A percentile compares a stretch with the other conserved stretches of the same genome.
Evolutionary conservation across 371 early-diverging fungal species (phyloP).

Genomic region (Mortierella sp.): DNA sequence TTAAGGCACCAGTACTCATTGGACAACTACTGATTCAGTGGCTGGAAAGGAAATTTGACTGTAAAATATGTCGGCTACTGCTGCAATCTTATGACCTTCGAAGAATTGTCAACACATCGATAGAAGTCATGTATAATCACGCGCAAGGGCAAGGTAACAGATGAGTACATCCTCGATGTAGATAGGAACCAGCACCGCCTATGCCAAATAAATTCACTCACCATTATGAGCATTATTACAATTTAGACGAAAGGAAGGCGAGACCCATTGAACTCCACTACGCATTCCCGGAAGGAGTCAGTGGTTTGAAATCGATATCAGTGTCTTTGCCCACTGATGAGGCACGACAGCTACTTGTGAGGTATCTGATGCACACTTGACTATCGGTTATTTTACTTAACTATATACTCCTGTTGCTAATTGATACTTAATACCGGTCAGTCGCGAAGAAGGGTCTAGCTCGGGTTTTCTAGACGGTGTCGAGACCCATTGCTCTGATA

Average conservation of each 20-base stretch:
- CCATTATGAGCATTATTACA: neutral
- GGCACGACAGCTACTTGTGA: constrained; percentile 33
- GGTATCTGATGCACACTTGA: constrained; percentile 16
- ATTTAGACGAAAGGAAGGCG: constrained; percentile 12
- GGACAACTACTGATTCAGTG: constrained; percentile 38
- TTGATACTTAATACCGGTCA: neutral
- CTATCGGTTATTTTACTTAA: neutral
- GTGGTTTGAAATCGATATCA: constrained; percentile 22
- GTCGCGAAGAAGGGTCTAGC: constrained; percentile 18
- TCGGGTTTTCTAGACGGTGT: constrained; percentile 41
- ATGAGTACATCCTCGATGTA: neutral
- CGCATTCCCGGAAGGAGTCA: constrained; percentile 21
- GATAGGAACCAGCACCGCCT: neutral
- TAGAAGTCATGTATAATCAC: constrained; percentile 33
- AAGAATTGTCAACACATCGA: constrained; percentile 30
- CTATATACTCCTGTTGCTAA: neutral
- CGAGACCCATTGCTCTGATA: constrained; percentile 38
- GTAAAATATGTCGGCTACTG: constrained; percentile 37
- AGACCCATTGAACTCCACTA: constrained; percentile 43
- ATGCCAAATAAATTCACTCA: neutral
- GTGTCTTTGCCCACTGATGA: constrained; percentile 31
- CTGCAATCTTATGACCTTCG: constrained; percentile 48
- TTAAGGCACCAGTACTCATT: constrained; percentile 34
- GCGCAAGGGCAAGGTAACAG: constrained; percentile 18
- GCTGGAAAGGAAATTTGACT: constrained; percentile 51